Percentiles rank a stretch among this genome's conserved stretches.
Evolutionary conservation across 1,284 basidiomycete genomes (phyloP).

Genomic region (Naganishia sp.): DNA sequence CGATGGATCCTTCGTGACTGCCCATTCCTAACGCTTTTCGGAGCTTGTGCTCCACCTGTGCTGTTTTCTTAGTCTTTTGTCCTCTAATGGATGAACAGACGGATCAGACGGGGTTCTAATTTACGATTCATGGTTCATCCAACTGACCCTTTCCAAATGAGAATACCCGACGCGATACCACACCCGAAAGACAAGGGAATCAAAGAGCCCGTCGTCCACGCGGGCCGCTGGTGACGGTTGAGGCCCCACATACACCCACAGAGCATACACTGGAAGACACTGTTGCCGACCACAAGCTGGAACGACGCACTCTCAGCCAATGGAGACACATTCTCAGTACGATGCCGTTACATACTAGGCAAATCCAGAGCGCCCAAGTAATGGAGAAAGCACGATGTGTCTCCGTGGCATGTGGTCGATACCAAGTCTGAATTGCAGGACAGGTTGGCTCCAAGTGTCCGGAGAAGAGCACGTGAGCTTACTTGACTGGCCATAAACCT

Average conservation of each 20-base stretch:
- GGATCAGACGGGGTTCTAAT: neutral
- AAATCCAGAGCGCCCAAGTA: conserved; percentile 58
- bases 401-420: conserved; percentile 79
- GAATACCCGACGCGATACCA: conserved; percentile 70
- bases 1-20: conserved; percentile 12
- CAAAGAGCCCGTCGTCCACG: conserved; percentile 63
- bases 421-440: conserved; percentile 69
- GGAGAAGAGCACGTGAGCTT: neutral
- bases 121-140: neutral
- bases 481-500: conserved; percentile 45
- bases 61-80: conserved; percentile 71
- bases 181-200: conserved; percentile 77
- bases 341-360: conserved; percentile 41
- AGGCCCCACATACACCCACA: conserved; percentile 82
- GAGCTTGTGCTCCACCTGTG: conserved; percentile 70
- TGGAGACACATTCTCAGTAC: neutral
- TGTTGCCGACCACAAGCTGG: conserved; percentile 72
- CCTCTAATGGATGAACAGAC: conserved; percentile 48
- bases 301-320: conserved; percentile 62
- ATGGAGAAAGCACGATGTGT: conserved; percentile 83
- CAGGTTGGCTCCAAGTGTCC: neutral
- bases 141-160: conserved; percentile 69
- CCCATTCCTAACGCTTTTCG: conserved; percentile 64
- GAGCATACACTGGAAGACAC: conserved; percentile 72
- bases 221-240: conserved; percentile 55